Percentiles rank a stretch among this genome's conserved stretches.
Conservation (phyloP, 257 asterid genomes). For the Ocimum tenuiflorum region DNA sequence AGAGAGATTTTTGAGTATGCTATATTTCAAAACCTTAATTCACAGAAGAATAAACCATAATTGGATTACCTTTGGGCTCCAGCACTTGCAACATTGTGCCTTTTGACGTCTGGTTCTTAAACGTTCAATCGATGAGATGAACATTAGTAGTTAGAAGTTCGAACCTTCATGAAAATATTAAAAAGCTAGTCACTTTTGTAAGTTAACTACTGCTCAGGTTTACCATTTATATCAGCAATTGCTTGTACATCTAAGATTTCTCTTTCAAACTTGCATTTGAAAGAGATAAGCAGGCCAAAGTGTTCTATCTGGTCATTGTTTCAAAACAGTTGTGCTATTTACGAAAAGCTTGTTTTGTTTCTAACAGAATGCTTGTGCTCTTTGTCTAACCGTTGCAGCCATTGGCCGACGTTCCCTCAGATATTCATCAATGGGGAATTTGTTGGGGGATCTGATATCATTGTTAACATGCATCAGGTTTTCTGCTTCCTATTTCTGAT, state of each 20-base stretch:
- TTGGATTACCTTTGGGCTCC: not conserved
- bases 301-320: not conserved
- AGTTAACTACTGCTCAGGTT: too few relatives aligned
- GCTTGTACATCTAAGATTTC: not conserved
- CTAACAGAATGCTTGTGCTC: not conserved
- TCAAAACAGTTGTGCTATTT: not conserved
- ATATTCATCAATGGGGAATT: slow-evolving; percentile 90
- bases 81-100: too few relatives aligned
- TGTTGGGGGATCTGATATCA: slow-evolving; percentile 94
- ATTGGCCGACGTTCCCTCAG: slow-evolving; percentile 98
- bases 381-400: slow-evolving; percentile 42
- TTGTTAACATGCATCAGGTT: slow-evolving; percentile 94
- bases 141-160: too few relatives aligned
- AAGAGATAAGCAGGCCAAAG: not conserved
- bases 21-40: not conserved
- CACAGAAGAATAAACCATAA: too few relatives aligned
- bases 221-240: too few relatives aligned
- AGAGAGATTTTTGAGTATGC: not conserved
- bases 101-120: too few relatives aligned
- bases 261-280: not conserved
- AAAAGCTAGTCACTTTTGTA: too few relatives aligned
- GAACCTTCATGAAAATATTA: too few relatives aligned
- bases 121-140: too few relatives aligned
- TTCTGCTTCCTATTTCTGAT: not conserved
- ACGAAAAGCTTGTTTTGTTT: not conserved